phyloP scores from a whole-genome alignment of 805 yeast species.

The Starmerella bacillaris region DNA sequence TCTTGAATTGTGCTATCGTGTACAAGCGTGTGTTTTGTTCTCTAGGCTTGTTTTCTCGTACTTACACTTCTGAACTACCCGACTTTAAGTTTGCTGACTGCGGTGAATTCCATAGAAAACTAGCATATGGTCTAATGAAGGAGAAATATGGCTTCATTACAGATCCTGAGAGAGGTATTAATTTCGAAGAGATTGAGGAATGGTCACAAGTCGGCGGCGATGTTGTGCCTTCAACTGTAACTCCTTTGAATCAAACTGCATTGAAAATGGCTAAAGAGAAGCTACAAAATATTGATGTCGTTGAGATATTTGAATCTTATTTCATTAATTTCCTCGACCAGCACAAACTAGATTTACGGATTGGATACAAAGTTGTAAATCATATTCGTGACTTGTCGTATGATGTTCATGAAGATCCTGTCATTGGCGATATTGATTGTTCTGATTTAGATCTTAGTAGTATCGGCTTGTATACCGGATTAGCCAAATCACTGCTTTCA shows the following conservation, averaged over 20 bases:
- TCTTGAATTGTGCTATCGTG: not conserved
- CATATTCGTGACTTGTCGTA: not conserved
- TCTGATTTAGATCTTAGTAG: too few species aligned
- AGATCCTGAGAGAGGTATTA: not conserved
- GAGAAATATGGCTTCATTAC: not conserved
- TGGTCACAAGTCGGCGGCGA: not conserved
- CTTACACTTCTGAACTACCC: not conserved
- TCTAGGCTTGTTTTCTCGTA: not conserved
- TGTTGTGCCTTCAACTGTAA: not conserved
- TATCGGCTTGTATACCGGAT: too few species aligned
- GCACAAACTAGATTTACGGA: not conserved
- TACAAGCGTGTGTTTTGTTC: not conserved
- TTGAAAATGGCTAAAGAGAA: not conserved
- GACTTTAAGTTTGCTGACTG: not conserved
- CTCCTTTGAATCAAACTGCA: not conserved
- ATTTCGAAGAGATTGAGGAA: not conserved
- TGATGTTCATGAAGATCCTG: too few species aligned
- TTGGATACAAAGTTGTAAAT: not conserved
- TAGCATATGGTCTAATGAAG: not conserved
- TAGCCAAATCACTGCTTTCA: too few species aligned
- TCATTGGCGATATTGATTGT: too few species aligned
- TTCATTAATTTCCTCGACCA: not conserved
- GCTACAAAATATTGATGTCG: not conserved
- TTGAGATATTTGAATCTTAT: not conserved
- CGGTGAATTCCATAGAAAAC: not conserved